phyloP scores from a whole-genome alignment of 2,329 filamentous ascomycete species.

The Seiridium cupressi region DNA sequence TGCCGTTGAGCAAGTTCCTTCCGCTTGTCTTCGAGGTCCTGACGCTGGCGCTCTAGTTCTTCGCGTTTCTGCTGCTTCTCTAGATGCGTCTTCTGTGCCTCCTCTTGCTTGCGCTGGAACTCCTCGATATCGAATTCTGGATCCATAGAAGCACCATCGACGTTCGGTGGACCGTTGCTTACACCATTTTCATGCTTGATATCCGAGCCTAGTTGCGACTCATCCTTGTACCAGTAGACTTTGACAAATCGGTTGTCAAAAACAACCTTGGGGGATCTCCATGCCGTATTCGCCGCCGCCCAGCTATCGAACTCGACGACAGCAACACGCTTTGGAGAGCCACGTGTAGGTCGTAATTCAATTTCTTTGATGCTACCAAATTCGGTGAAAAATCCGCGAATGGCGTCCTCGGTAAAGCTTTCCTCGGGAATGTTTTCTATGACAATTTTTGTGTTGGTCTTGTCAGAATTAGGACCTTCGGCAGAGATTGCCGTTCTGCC shows the following conservation, averaged over 20 bases:
- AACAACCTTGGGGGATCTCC: conserved; percentile 74
- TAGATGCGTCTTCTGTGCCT: conserved; percentile 68
- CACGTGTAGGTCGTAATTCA: conserved; percentile 48
- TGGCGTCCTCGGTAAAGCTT: conserved; percentile 61
- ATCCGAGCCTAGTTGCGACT: conserved; percentile 28
- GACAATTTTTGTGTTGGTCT: conserved; percentile 65
- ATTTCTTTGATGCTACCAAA: conserved; percentile 68
- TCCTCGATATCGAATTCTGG: conserved; percentile 68
- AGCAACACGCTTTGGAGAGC: conserved; percentile 62
- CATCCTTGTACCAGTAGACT: conserved; percentile 72
- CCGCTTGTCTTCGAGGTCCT: conserved; percentile 64
- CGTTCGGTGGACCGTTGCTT: conserved; percentile 25
- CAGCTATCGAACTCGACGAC: conserved; percentile 68
- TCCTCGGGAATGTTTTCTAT: conserved; percentile 77
- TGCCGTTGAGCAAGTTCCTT: conserved; percentile 62
- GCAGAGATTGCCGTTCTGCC: conserved; percentile 61
- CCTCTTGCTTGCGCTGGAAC: conserved; percentile 65
- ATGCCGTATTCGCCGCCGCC: conserved; percentile 66
- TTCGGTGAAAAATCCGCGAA: conserved; percentile 68
- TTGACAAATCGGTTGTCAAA: conserved; percentile 87
- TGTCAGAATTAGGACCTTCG: conserved; percentile 61
- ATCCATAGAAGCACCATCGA: conserved; percentile 29
- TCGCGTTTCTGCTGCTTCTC: conserved; percentile 62
- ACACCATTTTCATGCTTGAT: conserved; percentile 26
- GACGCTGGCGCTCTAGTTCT: conserved; percentile 60